Evolutionary conservation across 1,139 yeast species (phyloP).

Genomic region (Debaryomycetaceae sp.): DNA sequence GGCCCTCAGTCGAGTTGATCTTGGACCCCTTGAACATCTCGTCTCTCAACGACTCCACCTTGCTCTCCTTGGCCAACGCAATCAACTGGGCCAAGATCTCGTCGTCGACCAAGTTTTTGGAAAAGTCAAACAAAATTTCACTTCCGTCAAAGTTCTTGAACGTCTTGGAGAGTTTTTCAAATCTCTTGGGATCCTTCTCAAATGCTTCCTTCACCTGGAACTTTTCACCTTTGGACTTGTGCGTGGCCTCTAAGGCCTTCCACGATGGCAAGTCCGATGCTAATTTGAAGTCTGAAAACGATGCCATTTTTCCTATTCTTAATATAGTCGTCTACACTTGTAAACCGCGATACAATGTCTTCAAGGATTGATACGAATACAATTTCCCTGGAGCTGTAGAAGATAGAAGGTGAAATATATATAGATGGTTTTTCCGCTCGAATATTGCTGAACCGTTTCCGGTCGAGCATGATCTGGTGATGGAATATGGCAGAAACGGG

Average conservation of each 20-base stretch:
- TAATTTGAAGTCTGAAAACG: conserved; percentile 51
- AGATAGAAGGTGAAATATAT: too few relatives aligned
- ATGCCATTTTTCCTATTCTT: conserved; percentile 19
- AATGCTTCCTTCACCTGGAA: conserved; percentile 79
- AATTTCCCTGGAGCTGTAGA: too few relatives aligned
- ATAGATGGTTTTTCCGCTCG: too few relatives aligned
- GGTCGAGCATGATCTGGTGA: too few relatives aligned
- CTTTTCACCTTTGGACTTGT: conserved; percentile 60
- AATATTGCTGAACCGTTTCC: too few relatives aligned
- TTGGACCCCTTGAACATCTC: conserved; percentile 89
- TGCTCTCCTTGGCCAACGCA: conserved; percentile 85
- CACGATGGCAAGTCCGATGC: conserved; percentile 81
- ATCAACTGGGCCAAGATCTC: conserved; percentile 66
- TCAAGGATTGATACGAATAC: too few relatives aligned
- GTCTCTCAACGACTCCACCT: conserved; percentile 82
- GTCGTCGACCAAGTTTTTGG: conserved; percentile 88
- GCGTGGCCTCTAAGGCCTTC: conserved; percentile 69
- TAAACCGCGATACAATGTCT: too few relatives aligned
- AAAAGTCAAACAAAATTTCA: conserved; percentile 86
- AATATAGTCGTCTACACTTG: too few relatives aligned
- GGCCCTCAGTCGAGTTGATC: conserved; percentile 91
- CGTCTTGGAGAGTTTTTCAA: conserved; percentile 68
- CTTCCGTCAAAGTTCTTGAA: conserved; percentile 84
- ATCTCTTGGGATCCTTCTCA: conserved; percentile 68
- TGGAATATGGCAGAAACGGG: too few relatives aligned